Percentiles rank a stretch among this genome's conserved stretches.
These are phyloP conservation scores for Fusarium sp. DNA, from an alignment of 2,329 filamentous ascomycete species.

Conservation along the genomic window DNA sequence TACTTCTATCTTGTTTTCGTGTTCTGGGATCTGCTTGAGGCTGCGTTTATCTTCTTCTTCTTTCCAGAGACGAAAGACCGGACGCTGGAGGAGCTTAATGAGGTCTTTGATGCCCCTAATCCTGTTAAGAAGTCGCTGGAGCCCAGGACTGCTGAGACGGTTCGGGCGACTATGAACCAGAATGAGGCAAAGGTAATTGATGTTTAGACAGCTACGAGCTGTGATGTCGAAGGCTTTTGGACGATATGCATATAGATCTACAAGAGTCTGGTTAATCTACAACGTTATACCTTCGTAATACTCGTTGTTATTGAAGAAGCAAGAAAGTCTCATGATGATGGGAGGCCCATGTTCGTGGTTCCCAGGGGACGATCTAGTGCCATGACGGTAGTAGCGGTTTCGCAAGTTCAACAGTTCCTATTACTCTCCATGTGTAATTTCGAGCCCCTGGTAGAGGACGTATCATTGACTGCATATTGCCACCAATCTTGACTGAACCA, in stretches of 20 bases:
- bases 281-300: no score
- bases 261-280: not conserved
- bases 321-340: not conserved
- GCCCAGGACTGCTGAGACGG: conserved; percentile 21
- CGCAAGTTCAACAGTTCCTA: accelerated
- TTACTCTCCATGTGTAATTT: not conserved
- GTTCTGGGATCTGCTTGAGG: conserved; percentile 55
- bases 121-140: conserved; percentile 34
- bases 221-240: accelerated
- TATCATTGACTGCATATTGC: not conserved
- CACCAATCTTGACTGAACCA: no score
- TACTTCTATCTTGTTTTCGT: conserved; percentile 57
- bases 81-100: conserved; percentile 59
- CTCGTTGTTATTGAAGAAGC: not conserved
- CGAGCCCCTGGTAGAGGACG: no score
- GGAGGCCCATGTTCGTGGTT: no score
- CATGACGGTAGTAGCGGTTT: accelerated
- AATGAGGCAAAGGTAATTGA: conserved; percentile 1
- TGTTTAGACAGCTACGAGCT: not conserved
- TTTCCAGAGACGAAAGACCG: conserved; percentile 57
- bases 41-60: conserved; percentile 57
- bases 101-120: conserved; percentile 29
- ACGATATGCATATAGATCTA: not conserved
- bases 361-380: not conserved
- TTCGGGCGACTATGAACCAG: conserved; percentile 24